Percentiles rank a stretch among this genome's conserved stretches.
These are phyloP conservation scores for Diaporthe caulivora DNA, from an alignment of 2,329 filamentous ascomycete species.

Conservation along the genomic window DNA sequence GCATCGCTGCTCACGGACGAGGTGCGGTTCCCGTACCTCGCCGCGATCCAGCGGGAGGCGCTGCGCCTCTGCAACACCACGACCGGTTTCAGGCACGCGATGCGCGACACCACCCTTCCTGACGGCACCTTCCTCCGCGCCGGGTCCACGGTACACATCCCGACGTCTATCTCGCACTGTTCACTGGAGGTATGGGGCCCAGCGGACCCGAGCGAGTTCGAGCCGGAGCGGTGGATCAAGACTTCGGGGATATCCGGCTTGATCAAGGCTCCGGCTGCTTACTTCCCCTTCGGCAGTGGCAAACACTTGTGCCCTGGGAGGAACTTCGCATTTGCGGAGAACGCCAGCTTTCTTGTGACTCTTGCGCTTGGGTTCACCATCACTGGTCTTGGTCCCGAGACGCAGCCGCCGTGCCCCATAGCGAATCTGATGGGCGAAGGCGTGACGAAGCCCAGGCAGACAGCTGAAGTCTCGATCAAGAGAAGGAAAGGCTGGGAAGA, in stretches of 20 bases:
- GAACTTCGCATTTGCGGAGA: conserved; percentile 2
- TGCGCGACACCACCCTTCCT: conserved; percentile 8
- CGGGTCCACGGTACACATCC: background rate
- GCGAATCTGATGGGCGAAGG: conserved; percentile 9
- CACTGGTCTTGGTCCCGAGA: background rate
- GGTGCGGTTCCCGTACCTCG: conserved; percentile 1
- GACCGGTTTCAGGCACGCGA: background rate
- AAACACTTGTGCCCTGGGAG: background rate
- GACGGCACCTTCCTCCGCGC: background rate
- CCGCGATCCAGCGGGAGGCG: conserved; percentile 14
- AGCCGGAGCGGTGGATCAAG: conserved; percentile 11
- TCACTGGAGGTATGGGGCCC: conserved; percentile 8
- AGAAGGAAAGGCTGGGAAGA: conserved; percentile 8
- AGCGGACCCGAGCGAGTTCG: background rate
- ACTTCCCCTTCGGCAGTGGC: background rate
- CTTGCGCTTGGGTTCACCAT: conserved; percentile 6
- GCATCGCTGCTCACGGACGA: conserved; percentile 5
- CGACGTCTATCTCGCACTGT: background rate
- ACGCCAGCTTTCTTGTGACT: background rate
- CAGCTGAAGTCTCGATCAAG: background rate
- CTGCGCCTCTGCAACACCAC: conserved; percentile 18
- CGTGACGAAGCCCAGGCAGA: background rate
- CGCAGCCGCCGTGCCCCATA: background rate
- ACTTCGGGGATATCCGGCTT: background rate
- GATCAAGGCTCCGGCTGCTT: conserved; percentile 10